These are phyloP conservation scores for Capsicum baccatum DNA, from an alignment of 257 asterid species.

Conservation along the genomic window DNA sequence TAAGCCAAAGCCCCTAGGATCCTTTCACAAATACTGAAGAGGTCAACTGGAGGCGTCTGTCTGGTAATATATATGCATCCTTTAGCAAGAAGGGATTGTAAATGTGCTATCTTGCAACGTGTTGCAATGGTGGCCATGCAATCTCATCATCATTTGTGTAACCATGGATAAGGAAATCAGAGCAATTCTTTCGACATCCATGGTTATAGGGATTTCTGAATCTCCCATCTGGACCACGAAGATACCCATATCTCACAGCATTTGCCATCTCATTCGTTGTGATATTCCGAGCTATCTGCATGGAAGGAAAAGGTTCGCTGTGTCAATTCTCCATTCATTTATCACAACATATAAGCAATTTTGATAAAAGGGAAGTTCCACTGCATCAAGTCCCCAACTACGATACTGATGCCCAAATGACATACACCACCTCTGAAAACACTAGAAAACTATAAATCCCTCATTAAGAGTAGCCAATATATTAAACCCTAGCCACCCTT, in stretches of 20 bases:
- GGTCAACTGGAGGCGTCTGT: constrained; percentile 12
- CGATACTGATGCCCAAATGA: not conserved
- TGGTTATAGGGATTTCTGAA: constrained; percentile 92
- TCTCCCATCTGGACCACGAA: constrained; percentile 89
- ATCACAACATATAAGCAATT: not conserved
- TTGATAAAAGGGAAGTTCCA: not conserved
- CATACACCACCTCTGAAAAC: not conserved
- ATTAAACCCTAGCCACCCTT: not conserved
- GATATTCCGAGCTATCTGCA: constrained; percentile 86
- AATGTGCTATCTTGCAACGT: constrained; percentile 48
- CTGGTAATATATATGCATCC: not conserved
- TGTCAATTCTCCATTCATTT: not conserved
- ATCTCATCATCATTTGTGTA: constrained; percentile 80
- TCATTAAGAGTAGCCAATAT: not conserved
- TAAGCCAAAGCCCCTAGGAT: not conserved
- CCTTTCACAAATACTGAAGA: constrained; percentile 24
- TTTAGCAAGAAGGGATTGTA: not conserved
- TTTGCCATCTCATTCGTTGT: constrained; percentile 94
- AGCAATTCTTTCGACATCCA: constrained; percentile 89
- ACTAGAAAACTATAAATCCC: not conserved
- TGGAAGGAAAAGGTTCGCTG: not conserved
- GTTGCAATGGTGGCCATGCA: constrained; percentile 93
- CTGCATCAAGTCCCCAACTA: not conserved
- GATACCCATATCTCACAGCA: constrained; percentile 80
- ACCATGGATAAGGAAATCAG: constrained; percentile 79